Evolutionary conservation across 805 yeast genomes (phyloP), one percentile per base, ranked within the genome.

Genomic region (Wickerhamomyces alni): DNA sequence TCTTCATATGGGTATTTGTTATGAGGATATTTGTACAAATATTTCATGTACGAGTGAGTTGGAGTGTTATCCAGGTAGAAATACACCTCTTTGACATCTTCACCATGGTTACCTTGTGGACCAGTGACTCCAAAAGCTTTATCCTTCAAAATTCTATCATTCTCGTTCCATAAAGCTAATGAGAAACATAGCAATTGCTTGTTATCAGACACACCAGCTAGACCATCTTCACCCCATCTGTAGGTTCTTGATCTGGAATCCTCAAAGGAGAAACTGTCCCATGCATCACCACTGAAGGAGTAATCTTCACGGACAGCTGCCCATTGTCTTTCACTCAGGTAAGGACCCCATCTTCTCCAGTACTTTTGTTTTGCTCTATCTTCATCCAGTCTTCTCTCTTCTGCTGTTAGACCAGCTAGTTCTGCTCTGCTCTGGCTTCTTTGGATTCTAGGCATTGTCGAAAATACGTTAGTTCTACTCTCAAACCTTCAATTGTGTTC

Each of bases 211-310:
- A 86, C 82, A 36, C 97, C 97, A 10, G 91, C 94, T 50, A 88
- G 66, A 2, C 97, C 97, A 58, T 88, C 96, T 60, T 89, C 97
- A 31, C 96, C 95, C 97, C 97, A 88, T 33, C 97, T 70, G 59
- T 84, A 88, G 12, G 86, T 77, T 48, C 97, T 68, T 17, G 88
- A 75, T 43, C 78, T 70, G 2, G 94, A 82, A 44, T 86, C 87
- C 43, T 86, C 94, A 58, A 87, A 87, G 8, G 94, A 86, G 62
- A 88, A 88, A 50, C 78, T 77, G 29, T 77, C 71, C 97, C 97
- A 88, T 4, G 96, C 96, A 50, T 87, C 87, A 32, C 97, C 97
- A 49, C 79, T 74, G 37, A 63, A 69, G 0, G 95, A 83, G 61
- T 88, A 88, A 58, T 87, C 96, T 62, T 88, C 96, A 44, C 96